Percentiles rank a stretch among this genome's conserved stretches.
Evolutionary conservation across 306 rosid genomes (phyloP).

Genomic region (Citrullus colocynthis): DNA sequence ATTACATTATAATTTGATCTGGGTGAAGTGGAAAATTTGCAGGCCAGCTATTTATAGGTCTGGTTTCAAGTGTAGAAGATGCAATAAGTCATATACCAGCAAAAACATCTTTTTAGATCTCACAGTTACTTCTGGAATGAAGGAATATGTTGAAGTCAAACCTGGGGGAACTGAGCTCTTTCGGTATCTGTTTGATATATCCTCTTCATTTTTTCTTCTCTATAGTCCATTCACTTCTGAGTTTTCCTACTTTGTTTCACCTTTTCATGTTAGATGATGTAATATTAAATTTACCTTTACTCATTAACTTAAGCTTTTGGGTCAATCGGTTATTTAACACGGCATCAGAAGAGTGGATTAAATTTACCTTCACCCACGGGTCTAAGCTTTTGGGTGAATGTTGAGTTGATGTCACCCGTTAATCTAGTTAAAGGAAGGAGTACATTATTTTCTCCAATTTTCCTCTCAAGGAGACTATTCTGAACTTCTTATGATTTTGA

Average conservation of each 20-base stretch:
- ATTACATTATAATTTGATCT: neutral
- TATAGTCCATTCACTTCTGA: neutral
- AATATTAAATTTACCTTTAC: no score
- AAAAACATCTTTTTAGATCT: constrained; percentile 69
- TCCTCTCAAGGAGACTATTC: neutral
- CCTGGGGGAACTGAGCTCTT: constrained; percentile 63
- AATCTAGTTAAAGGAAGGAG: neutral
- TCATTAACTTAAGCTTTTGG: no score
- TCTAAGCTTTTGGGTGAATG: neutral
- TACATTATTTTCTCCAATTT: neutral
- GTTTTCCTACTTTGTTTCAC: neutral
- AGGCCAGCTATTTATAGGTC: constrained; percentile 87
- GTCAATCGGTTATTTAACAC: no score
- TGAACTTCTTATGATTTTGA: constrained; percentile 10
- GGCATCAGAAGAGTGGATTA: no score
- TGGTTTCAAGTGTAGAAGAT: constrained; percentile 70
- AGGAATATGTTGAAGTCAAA: constrained; percentile 57
- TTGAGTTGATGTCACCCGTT: neutral
- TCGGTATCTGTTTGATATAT: constrained; percentile 24
- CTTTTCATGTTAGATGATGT: neutral
- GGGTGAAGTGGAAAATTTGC: constrained; percentile 14
- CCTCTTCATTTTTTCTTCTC: neutral
- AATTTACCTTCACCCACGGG: no score
- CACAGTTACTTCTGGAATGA: constrained; percentile 62
- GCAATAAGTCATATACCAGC: constrained; percentile 75